phyloP scores from a whole-genome alignment of 805 yeast species.

The Lipomyces yamanashiensis region DNA sequence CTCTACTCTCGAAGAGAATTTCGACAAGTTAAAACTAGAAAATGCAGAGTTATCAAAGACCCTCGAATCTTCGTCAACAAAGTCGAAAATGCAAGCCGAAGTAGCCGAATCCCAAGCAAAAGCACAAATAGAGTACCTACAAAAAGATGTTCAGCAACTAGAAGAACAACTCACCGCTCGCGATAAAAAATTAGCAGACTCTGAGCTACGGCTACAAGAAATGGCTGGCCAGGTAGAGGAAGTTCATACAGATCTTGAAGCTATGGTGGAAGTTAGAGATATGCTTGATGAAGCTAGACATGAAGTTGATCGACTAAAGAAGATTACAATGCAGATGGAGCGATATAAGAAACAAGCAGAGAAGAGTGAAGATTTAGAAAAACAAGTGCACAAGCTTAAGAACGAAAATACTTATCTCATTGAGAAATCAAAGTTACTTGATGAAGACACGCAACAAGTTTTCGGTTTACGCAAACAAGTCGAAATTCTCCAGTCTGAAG shows the following conservation, averaged over 20 bases:
- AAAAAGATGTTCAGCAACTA: conserved; percentile 28
- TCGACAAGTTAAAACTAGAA: neutral
- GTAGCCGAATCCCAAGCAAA: conserved; percentile 25
- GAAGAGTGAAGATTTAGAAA: conserved; percentile 11
- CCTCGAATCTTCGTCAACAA: neutral
- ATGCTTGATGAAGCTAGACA: conserved; percentile 32
- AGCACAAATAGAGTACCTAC: conserved; percentile 27
- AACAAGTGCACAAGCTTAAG: conserved; percentile 18
- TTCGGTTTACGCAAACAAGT: conserved; percentile 33
- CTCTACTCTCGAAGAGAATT: conserved; percentile 11
- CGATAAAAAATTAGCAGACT: conserved; percentile 20
- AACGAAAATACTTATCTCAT: conserved; percentile 32
- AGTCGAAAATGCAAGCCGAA: conserved; percentile 23
- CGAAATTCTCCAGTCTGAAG: conserved; percentile 28
- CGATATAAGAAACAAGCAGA: conserved; percentile 29
- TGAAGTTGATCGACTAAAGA: conserved; percentile 27
- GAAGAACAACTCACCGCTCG: conserved; percentile 27
- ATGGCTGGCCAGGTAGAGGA: conserved; percentile 20
- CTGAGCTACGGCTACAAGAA: conserved; percentile 13
- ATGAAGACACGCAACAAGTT: conserved; percentile 33
- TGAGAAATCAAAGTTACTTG: conserved; percentile 32
- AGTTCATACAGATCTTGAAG: conserved; percentile 20
- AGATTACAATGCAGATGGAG: conserved; percentile 24
- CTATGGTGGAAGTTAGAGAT: conserved; percentile 14
- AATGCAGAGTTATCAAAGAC: conserved; percentile 9